Percentiles rank a stretch among this genome's conserved stretches.
phyloP scores from a whole-genome alignment of 805 yeast genomes.

The Teunomyces cretensis region DNA sequence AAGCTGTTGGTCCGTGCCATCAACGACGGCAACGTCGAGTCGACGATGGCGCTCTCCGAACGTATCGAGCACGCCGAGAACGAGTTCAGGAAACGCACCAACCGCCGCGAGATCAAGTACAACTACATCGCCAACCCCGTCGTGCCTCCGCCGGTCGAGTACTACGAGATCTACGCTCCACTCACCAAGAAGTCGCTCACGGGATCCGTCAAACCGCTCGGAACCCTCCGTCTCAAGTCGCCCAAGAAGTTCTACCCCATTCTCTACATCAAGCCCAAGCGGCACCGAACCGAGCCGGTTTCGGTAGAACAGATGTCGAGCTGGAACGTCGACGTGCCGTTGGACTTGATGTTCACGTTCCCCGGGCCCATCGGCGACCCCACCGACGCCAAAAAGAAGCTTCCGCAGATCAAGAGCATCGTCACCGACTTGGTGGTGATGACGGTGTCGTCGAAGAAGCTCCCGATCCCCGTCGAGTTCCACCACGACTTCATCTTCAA shows the following conservation, averaged over 20 bases:
- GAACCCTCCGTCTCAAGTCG: constrained; percentile 7
- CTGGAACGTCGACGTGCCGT: constrained; percentile 30
- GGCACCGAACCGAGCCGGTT: constrained; percentile 11
- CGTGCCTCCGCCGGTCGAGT: constrained; percentile 5
- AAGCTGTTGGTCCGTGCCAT: constrained; percentile 16
- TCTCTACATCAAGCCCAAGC: constrained; percentile 24
- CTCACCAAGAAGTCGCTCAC: constrained; percentile 14
- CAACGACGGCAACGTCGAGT: background rate
- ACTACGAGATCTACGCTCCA: constrained; percentile 5
- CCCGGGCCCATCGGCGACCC: constrained; percentile 2
- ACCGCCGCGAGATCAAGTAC: constrained; percentile 13
- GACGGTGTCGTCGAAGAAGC: constrained; percentile 29
- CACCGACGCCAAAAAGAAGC: constrained; percentile 8
- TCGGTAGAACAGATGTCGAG: constrained; percentile 4
- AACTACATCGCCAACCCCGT: constrained; percentile 13
- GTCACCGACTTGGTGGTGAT: constrained; percentile 30
- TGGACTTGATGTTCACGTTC: constrained; percentile 16
- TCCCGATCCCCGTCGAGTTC: constrained; percentile 39
- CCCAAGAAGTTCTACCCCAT: constrained; percentile 7
- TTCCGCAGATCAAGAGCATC: constrained; percentile 21
- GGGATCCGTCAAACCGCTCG: constrained; percentile 9
- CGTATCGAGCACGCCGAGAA: constrained; percentile 13
- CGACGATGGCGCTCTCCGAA: constrained; percentile 11
- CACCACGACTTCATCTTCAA: constrained; percentile 34
- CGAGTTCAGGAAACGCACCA: constrained; percentile 15